A percentile compares a stretch with the other conserved stretches of the same genome.
Conservation (phyloP, 331 rosid species). For the Acacia pycnantha region DNA sequence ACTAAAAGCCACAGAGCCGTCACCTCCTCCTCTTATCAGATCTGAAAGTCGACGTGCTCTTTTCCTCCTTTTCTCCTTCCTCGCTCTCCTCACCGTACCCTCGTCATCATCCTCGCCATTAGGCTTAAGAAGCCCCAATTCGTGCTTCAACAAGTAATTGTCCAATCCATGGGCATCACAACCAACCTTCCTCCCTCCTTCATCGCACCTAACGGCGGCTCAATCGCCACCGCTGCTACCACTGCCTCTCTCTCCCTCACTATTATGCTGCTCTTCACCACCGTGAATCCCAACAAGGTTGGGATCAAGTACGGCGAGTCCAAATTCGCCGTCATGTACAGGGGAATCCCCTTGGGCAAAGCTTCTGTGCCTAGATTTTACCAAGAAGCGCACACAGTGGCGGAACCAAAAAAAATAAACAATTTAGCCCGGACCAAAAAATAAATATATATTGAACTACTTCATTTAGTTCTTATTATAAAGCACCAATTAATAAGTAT, state of each 20-base stretch:
- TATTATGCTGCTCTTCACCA: slow-evolving; percentile 57
- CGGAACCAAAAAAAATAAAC: too few species aligned
- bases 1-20: too few species aligned
- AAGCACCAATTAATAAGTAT: too few species aligned
- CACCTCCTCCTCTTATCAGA: too few species aligned
- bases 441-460: too few species aligned
- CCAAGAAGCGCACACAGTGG: slow-evolving; percentile 61
- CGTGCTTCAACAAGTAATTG: slow-evolving; percentile 61
- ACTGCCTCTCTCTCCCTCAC: slow-evolving; percentile 57
- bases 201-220: slow-evolving; percentile 24
- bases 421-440: too few species aligned
- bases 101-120: slow-evolving; percentile 53
- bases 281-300: slow-evolving; percentile 74
- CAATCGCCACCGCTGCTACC: slow-evolving; percentile 31
- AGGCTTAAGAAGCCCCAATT: slow-evolving; percentile 75
- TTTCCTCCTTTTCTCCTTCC: slow-evolving; percentile 64
- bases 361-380: slow-evolving; percentile 60
- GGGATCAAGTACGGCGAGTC: slow-evolving; percentile 80
- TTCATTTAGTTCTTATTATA: too few species aligned
- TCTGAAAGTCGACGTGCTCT: slow-evolving; percentile 1
- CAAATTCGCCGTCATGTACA: slow-evolving; percentile 65
- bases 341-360: slow-evolving; percentile 63
- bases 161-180: slow-evolving; percentile 64
- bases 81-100: slow-evolving; percentile 54
- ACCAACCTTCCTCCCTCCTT: slow-evolving; percentile 40